phyloP scores from a whole-genome alignment of 1,139 yeast species.

The Saccharomyces hybrid region DNA sequence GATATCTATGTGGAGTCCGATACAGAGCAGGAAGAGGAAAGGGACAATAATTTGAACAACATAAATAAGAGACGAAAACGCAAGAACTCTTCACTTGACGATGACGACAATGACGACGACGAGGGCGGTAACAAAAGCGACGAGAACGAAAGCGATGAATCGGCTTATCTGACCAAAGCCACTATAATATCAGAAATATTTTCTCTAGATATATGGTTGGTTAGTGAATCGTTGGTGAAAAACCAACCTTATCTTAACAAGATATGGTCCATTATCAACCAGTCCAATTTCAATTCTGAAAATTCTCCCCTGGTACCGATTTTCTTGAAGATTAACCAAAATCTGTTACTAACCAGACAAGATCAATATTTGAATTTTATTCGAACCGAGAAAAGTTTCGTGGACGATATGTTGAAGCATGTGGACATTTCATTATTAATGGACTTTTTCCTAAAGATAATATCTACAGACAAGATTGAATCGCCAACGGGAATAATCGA shows the following conservation, averaged over 20 bases:
- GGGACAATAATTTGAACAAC: constrained; percentile 12
- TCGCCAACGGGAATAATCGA: constrained; percentile 58
- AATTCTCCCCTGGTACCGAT: constrained; percentile 46
- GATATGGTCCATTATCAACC: constrained; percentile 76
- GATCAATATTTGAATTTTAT: constrained; percentile 46
- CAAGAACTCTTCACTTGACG: constrained; percentile 5
- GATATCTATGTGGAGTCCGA: background rate
- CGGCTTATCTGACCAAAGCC: constrained; percentile 20
- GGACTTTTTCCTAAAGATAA: constrained; percentile 58
- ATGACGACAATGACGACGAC: constrained; percentile 14
- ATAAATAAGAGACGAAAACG: background rate
- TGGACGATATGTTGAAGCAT: constrained; percentile 46
- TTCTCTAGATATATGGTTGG: constrained; percentile 90
- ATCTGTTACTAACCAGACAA: constrained; percentile 75
- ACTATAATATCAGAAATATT: constrained; percentile 61
- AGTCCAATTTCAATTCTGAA: constrained; percentile 50
- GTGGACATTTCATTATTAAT: constrained; percentile 59
- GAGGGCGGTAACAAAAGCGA: constrained; percentile 7
- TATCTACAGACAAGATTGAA: constrained; percentile 58
- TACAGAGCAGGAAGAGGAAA: constrained; percentile 10
- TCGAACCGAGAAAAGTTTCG: constrained; percentile 42
- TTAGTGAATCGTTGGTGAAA: constrained; percentile 86
- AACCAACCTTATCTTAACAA: constrained; percentile 54
- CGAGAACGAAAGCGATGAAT: constrained; percentile 6
- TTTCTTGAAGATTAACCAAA: constrained; percentile 89